Conservation (phyloP, 2,329 filamentous ascomycete species). For the Coniochaeta ligniaria region DNA sequence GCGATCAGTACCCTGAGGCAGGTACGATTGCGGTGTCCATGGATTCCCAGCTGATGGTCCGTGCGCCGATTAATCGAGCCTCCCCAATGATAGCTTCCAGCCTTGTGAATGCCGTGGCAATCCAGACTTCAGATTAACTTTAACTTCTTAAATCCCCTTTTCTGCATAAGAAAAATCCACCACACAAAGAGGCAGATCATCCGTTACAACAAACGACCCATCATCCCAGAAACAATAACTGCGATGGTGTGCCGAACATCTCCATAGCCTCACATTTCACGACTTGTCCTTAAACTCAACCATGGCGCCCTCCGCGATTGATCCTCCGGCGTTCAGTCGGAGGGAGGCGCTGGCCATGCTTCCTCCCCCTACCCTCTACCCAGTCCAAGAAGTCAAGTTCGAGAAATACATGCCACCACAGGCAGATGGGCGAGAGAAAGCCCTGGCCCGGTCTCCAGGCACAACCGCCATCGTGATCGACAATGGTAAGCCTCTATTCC, state of each 20-base stretch:
- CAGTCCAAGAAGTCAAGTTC: slow-evolving; percentile 56
- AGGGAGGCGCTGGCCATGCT: slow-evolving; percentile 35
- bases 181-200: background rate
- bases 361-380: slow-evolving; percentile 49
- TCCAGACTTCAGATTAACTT: background rate
- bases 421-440: slow-evolving; percentile 64
- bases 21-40: background rate
- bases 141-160: background rate
- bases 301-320: slow-evolving; percentile 49
- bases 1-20: too few species aligned
- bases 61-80: background rate
- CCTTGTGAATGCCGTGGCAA: background rate
- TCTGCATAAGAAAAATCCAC: background rate
- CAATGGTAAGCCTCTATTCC: slow-evolving; percentile 62
- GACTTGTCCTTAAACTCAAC: background rate
- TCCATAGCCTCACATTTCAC: background rate
- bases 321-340: slow-evolving; percentile 29
- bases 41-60: background rate
- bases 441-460: slow-evolving; percentile 45
- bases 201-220: background rate
- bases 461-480: slow-evolving; percentile 88
- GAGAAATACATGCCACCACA: slow-evolving; percentile 46
- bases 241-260: background rate
- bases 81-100: background rate
- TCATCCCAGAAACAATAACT: background rate